Base-by-base conservation (phyloP, 768 basidiomycete species). In the Phlebiopsis flavidoalba region DNA sequence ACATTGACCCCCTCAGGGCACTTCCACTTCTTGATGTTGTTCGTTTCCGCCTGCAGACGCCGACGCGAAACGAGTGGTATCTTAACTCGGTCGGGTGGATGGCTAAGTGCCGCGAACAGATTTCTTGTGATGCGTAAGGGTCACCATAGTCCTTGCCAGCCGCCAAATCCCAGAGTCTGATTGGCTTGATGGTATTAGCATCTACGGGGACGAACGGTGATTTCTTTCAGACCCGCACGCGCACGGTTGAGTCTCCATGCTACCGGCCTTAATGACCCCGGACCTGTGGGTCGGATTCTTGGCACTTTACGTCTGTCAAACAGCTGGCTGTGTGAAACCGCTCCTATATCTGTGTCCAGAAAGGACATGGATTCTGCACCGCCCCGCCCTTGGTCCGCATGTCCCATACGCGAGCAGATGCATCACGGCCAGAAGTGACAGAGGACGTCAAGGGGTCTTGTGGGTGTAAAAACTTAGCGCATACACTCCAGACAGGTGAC, bases 1-100 rank as follows among this genome's bases (percentile, higher is more conserved):
- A 99, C 98, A 31, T 31, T 31, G 2, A 85, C 73, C 50, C 97
- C 97, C 64, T 98, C 93, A 5, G 97, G 97, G 67, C 94, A 98
- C 68, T 96, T 97, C 96, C 96, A 99, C 73, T 98, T 98, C 72
- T 99, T 99, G 78, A 99, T 98, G 73, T 98, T 98, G 79, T 98
- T 98, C 98, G 79, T 98, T 98, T 0, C 95, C 97, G n/a, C 97
- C 97, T 0, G 96, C 91, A 24, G 93, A 95, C 53, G 91, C 97
- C 3, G 89, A 90, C 1, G 95, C 97, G 69, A 99, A n/a, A 99
- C 35, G 89, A 91, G 77, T 95, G n/a, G n/a, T n/a, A n/a, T n/a
- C n/a, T n/a, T n/a, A n/a, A 98, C 68, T 98, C 97, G 4, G 92
- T 93, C 0, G 96, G 96, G 71, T 98, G 95, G 58, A 99, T 87